phyloP scores from a whole-genome alignment of 2,329 filamentous ascomycete genomes.

The Botrytis cinerea region DNA sequence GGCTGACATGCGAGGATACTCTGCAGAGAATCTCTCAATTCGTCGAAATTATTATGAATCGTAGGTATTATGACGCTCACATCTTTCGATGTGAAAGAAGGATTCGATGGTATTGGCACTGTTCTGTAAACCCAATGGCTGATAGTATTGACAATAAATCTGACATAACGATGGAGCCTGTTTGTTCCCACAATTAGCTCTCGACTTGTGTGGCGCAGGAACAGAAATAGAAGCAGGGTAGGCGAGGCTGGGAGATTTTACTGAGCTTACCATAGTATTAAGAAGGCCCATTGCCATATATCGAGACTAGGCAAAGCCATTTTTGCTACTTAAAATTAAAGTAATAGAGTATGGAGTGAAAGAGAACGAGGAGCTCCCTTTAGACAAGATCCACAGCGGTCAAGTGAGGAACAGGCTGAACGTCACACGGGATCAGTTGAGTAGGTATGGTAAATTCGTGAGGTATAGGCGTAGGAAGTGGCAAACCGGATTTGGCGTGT shows the following conservation, averaged over 20 bases:
- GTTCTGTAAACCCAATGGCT: conserved; percentile 88
- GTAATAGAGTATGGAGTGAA: conserved; percentile 8
- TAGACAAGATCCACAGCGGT: neutral
- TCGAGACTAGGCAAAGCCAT: conserved; percentile 19
- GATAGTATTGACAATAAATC: conserved; percentile 79
- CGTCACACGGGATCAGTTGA: conserved; percentile 9
- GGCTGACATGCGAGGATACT: conserved; percentile 73
- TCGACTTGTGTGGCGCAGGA: neutral
- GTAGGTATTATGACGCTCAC: conserved; percentile 94
- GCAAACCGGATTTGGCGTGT: conserved; percentile 7
- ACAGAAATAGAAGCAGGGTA: conserved; percentile 1
- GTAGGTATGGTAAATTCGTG: neutral
- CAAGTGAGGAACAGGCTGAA: conserved; percentile 5
- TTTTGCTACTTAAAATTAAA: conserved; percentile 14
- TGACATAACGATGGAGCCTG: conserved; percentile 85
- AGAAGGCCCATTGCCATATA: conserved; percentile 35
- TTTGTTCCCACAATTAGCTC: neutral
- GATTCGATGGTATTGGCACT: conserved; percentile 77
- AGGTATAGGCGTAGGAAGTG: neutral
- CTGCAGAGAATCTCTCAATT: conserved; percentile 77
- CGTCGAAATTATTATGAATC: conserved; percentile 82
- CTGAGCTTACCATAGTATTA: conserved; percentile 35
- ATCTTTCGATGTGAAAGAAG: conserved; percentile 68
- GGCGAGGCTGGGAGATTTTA: neutral
- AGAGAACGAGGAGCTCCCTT: conserved; percentile 12